A percentile compares a stretch with the other conserved stretches of the same genome.
Conservation (phyloP, 306 rosid species). For the Vigna radiata region DNA sequence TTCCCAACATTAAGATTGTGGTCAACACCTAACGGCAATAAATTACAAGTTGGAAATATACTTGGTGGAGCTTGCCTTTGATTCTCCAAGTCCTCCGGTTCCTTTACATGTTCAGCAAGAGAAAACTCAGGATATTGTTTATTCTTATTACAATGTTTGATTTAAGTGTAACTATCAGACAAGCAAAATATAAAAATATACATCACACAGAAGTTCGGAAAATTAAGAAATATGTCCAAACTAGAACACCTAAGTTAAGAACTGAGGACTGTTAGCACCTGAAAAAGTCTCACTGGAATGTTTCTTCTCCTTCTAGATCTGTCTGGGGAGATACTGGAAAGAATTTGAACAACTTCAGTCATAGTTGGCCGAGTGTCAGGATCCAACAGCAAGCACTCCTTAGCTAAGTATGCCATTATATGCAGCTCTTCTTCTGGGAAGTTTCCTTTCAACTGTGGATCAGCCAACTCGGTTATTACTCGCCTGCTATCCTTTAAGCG, state of each 20-base stretch:
- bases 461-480: slow-evolving; percentile 68
- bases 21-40: slow-evolving; percentile 55
- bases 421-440: slow-evolving; percentile 88
- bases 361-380: slow-evolving; percentile 91
- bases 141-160: slow-evolving; percentile 12
- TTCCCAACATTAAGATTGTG: slow-evolving; percentile 47
- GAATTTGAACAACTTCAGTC: slow-evolving; percentile 96
- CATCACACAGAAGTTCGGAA: background rate
- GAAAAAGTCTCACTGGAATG: slow-evolving; percentile 63
- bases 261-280: slow-evolving; percentile 54
- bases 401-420: slow-evolving; percentile 91
- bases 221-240: slow-evolving; percentile 17
- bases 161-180: slow-evolving; percentile 8
- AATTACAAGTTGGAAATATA: slow-evolving; percentile 44
- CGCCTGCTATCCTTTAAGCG: slow-evolving; percentile 74
- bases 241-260: slow-evolving; percentile 20
- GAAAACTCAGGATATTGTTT: slow-evolving; percentile 37
- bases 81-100: slow-evolving; percentile 54
- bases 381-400: slow-evolving; percentile 90
- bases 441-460: slow-evolving; percentile 72
- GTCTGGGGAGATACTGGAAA: slow-evolving; percentile 77
- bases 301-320: slow-evolving; percentile 74
- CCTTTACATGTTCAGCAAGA: slow-evolving; percentile 47
- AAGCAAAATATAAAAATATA: too few relatives aligned
- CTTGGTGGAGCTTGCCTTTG: slow-evolving; percentile 56